phyloP scores from a whole-genome alignment of 2,329 filamentous ascomycete genomes.

The Colletotrichum sp. region DNA sequence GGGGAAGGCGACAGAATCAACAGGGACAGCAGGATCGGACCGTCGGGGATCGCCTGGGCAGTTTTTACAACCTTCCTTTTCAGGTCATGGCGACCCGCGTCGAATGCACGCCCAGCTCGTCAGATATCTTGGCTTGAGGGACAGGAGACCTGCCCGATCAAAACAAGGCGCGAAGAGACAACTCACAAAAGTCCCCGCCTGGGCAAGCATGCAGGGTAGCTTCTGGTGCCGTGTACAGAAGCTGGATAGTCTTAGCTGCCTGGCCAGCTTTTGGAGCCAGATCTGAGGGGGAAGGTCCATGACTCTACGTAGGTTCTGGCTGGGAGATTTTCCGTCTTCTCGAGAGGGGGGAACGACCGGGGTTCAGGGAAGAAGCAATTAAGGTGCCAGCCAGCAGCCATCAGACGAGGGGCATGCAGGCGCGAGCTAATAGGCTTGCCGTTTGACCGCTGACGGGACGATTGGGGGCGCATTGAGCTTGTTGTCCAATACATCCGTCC shows the following conservation, averaged over 20 bases:
- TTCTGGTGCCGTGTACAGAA: neutral
- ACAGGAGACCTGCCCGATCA: conserved; percentile 11
- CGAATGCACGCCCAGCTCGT: neutral
- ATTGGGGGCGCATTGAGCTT: neutral
- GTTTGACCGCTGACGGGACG: neutral
- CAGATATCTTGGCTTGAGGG: neutral
- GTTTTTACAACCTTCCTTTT: conserved; percentile 14
- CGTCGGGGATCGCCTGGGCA: neutral
- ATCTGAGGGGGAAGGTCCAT: neutral
- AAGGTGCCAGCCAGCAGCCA: neutral
- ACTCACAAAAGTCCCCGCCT: conserved; percentile 4
- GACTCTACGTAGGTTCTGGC: neutral
- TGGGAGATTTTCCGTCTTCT: neutral
- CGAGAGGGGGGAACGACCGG: neutral
- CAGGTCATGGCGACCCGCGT: neutral
- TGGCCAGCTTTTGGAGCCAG: neutral
- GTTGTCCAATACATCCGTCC: neutral
- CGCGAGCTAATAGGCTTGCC: neutral
- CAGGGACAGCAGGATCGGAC: neutral
- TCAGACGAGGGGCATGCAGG: conserved; percentile 6
- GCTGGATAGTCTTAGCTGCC: neutral
- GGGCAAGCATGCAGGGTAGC: neutral
- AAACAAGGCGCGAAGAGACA: neutral
- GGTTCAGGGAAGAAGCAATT: neutral
- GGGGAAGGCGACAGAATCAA: neutral